Evolutionary conservation across 225 moss, liverwort and hornwort species (phyloP).

Genomic region (Sphagnum tenellum): DNA sequence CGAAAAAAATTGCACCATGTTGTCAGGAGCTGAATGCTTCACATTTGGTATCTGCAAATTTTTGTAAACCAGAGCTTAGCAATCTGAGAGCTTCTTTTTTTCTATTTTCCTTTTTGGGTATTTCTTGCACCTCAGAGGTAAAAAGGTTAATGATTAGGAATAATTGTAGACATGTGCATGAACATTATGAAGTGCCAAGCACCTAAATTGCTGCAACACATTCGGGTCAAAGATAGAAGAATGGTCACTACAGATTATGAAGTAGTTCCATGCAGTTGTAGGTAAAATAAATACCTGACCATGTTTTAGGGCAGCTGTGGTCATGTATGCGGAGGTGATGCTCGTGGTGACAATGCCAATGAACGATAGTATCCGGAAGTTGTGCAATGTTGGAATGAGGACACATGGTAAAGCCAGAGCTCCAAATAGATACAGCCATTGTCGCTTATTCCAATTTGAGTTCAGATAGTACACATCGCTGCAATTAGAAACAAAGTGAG

Average conservation of each 20-base stretch:
- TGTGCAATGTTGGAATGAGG: slow-evolving; percentile 40
- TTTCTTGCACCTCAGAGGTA: no score
- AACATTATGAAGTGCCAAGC: no score
- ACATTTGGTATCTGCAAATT: no score
- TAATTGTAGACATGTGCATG: no score
- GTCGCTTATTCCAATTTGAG: slow-evolving; percentile 36
- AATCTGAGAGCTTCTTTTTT: no score
- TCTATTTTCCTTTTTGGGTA: no score
- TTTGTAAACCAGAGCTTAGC: no score
- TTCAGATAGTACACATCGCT: slow-evolving; percentile 63
- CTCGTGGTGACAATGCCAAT: slow-evolving; percentile 52
- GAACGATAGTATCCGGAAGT: slow-evolving; percentile 35
- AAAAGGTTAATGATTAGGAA: no score
- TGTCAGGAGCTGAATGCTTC: slow-evolving; percentile 29
- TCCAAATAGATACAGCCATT: slow-evolving; percentile 52
- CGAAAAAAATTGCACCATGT: slow-evolving; percentile 46
- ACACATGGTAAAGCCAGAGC: slow-evolving; percentile 55
- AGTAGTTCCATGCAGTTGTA: no score
- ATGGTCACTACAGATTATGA: no score
- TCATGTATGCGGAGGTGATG: slow-evolving; percentile 37
- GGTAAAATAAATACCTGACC: slow-evolving; percentile 28
- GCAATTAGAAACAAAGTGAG: background rate
- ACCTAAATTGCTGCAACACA: no score
- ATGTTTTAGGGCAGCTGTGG: slow-evolving; percentile 21
- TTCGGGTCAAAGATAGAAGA: no score